Conservation (phyloP, 2,329 filamentous ascomycete species). For the Fusarium dimerum region DNA sequence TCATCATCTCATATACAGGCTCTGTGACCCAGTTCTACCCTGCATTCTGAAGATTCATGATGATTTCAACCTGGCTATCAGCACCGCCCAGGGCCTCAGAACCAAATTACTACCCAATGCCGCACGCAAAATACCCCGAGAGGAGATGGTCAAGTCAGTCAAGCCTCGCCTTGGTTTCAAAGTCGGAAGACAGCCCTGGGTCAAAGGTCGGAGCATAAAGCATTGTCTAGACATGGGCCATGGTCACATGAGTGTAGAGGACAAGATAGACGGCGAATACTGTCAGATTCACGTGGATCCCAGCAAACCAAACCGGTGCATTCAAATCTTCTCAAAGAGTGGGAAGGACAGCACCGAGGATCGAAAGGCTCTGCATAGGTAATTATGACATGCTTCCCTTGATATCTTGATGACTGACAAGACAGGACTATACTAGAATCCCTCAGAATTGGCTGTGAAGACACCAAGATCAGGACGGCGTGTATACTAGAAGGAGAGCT, state of each 20-base stretch:
- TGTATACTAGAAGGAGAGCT: slow-evolving; percentile 87
- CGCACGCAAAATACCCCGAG: slow-evolving; percentile 8
- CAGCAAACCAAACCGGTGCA: slow-evolving; percentile 50
- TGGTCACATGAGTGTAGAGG: slow-evolving; percentile 69
- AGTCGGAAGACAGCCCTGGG: slow-evolving; percentile 63
- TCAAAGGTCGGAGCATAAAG: slow-evolving; percentile 70
- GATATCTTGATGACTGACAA: slow-evolving; percentile 10
- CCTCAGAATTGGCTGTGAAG: slow-evolving; percentile 58
- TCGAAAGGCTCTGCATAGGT: slow-evolving; percentile 60
- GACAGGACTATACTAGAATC: slow-evolving; percentile 61
- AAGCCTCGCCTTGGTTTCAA: slow-evolving; percentile 62
- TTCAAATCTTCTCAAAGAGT: slow-evolving; percentile 90
- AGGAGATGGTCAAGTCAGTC: slow-evolving; percentile 35
- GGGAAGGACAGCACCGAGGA: slow-evolving; percentile 85
- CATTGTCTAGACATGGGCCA: slow-evolving; percentile 69
- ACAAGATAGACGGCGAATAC: slow-evolving; percentile 87
- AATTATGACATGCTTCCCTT: slow-evolving; percentile 17
- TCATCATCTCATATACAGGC: slow-evolving; percentile 51
- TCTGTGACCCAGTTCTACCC: slow-evolving; percentile 70
- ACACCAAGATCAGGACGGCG: slow-evolving; percentile 59
- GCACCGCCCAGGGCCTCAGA: slow-evolving; percentile 46
- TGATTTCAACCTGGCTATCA: slow-evolving; percentile 62
- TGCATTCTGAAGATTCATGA: slow-evolving; percentile 70
- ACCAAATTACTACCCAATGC: slow-evolving; percentile 21
- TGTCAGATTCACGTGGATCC: slow-evolving; percentile 84